Evolutionary conservation across 345 rosid genomes (phyloP), one percentile per base, ranked within the genome.

Genomic region (Theobroma cacao): DNA sequence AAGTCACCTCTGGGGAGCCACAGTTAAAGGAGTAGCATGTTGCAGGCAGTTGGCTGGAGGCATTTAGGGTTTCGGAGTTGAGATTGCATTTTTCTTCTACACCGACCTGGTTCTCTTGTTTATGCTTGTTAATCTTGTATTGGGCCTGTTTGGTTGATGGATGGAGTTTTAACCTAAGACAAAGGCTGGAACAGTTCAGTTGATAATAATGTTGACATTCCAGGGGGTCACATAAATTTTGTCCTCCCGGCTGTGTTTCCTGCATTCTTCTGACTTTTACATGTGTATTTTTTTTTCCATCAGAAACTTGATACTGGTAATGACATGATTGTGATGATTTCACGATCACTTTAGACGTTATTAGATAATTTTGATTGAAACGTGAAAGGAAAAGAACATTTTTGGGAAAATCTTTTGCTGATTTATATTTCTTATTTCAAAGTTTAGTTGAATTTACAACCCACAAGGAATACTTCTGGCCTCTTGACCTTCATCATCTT

Each of bases 1-100:
- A 89, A 74, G 86, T 81, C 70, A 77, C 83, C 75, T 80, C 97
- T 14, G 68, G 86, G 22, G 87, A 90, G 52, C 79, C 92, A 50
- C 85, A 74, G 82, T 73, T 76, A 47, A 90, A 89, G 82, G 87
- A 84, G 84, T 91, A 84, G 68, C 78, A 43, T 20, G 59, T 71
- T 43, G 30, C 34, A 22, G 67, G 47, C 20, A 17, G 1, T 18
- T 31, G 26, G 67, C 33, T 50, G 58, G 74, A 71, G 72, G 55
- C 69, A 62, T 50, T 28, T 61, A 64, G 62, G 81, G 17, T 47
- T 77, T 74, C 64, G 60, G 77, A 36, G 77, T 74, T 73, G 78
- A 80, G 80, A 47, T 77, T 52, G 30, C 75, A 34, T 18, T 58
- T 45, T 6, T 52, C 69, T 67, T 82, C 77, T 40, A n/a, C 72